Conservation (phyloP, 352 stramenopile species). For the Pythium aphanidermatum region DNA sequence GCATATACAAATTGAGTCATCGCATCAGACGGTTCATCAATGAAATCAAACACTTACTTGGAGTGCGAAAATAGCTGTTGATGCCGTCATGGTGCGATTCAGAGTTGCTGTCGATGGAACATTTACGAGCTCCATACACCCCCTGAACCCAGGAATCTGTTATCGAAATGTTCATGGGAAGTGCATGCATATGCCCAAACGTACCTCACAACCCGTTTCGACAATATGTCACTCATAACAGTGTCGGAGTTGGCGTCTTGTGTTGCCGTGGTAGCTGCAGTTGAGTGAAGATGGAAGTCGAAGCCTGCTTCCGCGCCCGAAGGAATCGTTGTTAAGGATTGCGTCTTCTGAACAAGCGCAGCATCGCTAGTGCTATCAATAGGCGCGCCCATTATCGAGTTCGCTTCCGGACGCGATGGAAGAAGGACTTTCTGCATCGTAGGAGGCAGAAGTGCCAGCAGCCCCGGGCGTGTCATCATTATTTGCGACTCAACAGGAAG, state of each 20-base stretch:
- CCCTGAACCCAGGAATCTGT: slow-evolving; percentile 14
- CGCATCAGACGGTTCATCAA: neutral
- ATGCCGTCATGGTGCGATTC: slow-evolving; percentile 63
- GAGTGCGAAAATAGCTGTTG: slow-evolving; percentile 60
- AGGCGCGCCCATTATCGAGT: too few relatives aligned
- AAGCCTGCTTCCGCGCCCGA: slow-evolving; percentile 43
- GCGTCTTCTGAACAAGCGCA: neutral
- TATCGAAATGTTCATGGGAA: neutral
- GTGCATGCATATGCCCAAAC: neutral
- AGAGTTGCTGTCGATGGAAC: slow-evolving; percentile 49
- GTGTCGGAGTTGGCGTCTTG: slow-evolving; percentile 20
- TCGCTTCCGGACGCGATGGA: slow-evolving; percentile 11
- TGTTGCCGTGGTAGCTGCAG: neutral
- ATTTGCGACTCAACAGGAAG: slow-evolving; percentile 61
- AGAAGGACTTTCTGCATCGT: slow-evolving; percentile 54
- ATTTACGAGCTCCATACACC: slow-evolving; percentile 53
- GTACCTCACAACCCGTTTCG: slow-evolving; percentile 45
- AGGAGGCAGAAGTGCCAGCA: slow-evolving; percentile 54
- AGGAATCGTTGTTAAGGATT: slow-evolving; percentile 6
- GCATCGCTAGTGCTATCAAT: too few relatives aligned
- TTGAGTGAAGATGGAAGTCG: slow-evolving; percentile 41
- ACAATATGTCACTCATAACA: slow-evolving; percentile 61
- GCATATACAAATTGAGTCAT: neutral
- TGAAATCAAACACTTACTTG: slow-evolving; percentile 26
- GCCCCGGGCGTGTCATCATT: slow-evolving; percentile 63